Percentiles rank a stretch among this genome's conserved stretches.
These are phyloP conservation scores for Lipomyces sp. DNA, from an alignment of 805 yeast species.

Conservation along the genomic window DNA sequence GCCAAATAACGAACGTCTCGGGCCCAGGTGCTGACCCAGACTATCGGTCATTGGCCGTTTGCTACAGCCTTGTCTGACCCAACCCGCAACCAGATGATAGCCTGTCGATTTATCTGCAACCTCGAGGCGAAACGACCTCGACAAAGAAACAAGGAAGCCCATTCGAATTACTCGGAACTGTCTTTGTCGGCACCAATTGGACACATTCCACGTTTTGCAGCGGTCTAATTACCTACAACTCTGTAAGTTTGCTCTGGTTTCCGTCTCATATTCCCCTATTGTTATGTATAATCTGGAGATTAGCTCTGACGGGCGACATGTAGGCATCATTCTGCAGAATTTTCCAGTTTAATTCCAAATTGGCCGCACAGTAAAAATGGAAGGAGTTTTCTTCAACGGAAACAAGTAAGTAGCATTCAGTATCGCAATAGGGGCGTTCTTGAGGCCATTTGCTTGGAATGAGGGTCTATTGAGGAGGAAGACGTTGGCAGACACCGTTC, in stretches of 20 bases:
- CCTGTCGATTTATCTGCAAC: too few species aligned
- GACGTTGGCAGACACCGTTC: too few species aligned
- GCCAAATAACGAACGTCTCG: background rate
- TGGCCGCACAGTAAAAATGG: slow-evolving; percentile 57
- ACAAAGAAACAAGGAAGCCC: background rate
- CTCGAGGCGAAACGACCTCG: too few species aligned
- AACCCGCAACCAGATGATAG: too few species aligned
- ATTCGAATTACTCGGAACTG: too few species aligned
- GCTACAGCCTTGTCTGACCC: too few species aligned
- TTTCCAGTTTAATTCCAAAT: background rate
- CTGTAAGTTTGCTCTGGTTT: background rate
- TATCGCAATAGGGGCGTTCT: background rate
- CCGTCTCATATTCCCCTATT: background rate
- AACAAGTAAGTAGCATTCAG: slow-evolving; percentile 53
- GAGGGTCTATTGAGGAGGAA: background rate
- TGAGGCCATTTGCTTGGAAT: background rate
- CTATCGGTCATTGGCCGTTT: too few species aligned
- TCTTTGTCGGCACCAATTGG: background rate
- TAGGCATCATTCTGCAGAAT: background rate
- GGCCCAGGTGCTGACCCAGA: too few species aligned
- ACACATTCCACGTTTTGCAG: background rate
- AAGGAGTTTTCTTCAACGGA: slow-evolving; percentile 88
- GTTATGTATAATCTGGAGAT: background rate
- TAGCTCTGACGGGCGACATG: background rate
- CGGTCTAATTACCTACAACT: background rate